A percentile compares a stretch with the other conserved stretches of the same genome.
These are phyloP conservation scores for Chlorella sp. DNA, from an alignment of 139 green algal species.

Conservation along the genomic window DNA sequence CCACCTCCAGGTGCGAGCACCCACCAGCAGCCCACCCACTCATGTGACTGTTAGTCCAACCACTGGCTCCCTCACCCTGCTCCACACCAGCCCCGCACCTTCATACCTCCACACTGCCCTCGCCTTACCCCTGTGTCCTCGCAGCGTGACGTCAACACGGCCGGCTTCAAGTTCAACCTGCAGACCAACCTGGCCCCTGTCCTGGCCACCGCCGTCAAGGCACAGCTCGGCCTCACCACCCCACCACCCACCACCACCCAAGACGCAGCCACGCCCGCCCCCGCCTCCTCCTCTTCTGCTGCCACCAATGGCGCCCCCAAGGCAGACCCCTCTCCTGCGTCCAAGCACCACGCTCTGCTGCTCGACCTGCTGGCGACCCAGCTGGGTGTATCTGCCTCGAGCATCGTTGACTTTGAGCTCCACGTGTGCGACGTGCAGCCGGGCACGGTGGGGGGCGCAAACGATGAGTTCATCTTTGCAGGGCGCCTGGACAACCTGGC, in stretches of 20 bases:
- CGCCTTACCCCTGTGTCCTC: conserved; percentile 51
- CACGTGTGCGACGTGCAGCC: conserved; percentile 88
- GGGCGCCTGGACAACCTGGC: conserved; percentile 94
- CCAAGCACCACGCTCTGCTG: conserved; percentile 70
- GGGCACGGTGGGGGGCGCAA: conserved; percentile 45
- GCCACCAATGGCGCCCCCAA: no score
- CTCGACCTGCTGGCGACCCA: conserved; percentile 40
- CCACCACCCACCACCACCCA: neutral
- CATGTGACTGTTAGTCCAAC: no score
- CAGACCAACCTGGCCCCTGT: conserved; percentile 82
- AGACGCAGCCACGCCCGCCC: neutral
- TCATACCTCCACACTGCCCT: no score
- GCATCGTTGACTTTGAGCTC: conserved; percentile 96
- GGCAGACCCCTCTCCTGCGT: no score
- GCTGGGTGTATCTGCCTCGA: neutral
- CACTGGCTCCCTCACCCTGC: no score
- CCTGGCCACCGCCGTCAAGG: conserved; percentile 54
- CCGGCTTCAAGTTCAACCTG: conserved; percentile 90
- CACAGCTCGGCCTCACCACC: neutral
- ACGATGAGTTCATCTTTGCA: conserved; percentile 17
- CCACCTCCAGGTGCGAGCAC: conserved; percentile 34
- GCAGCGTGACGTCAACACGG: conserved; percentile 61
- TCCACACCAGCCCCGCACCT: no score
- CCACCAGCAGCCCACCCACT: no score
- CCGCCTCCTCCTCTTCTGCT: neutral